Conservation (phyloP, 2,329 filamentous ascomycete species). For the Diaporthe humulicola region DNA sequence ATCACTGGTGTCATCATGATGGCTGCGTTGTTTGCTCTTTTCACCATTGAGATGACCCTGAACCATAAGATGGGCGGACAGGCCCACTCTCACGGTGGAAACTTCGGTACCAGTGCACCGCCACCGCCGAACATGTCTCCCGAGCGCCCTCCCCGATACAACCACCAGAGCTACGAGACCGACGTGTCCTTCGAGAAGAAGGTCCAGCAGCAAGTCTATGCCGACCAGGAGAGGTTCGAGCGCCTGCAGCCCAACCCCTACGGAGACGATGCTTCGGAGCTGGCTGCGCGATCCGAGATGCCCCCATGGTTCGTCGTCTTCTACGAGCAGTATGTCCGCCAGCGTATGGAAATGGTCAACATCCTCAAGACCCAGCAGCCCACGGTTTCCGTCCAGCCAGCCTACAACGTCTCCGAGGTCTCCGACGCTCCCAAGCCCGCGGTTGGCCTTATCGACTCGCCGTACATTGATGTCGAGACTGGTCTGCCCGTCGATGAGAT, state of each 20-base stretch:
- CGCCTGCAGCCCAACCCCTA: slow-evolving; percentile 42
- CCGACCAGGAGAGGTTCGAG: slow-evolving; percentile 37
- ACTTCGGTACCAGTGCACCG: slow-evolving; percentile 57
- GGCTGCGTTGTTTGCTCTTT: slow-evolving; percentile 71
- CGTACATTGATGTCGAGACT: slow-evolving; percentile 58
- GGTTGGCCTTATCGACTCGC: slow-evolving; percentile 50
- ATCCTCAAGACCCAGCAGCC: slow-evolving; percentile 60
- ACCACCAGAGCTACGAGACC: slow-evolving; percentile 50
- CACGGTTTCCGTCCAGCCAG: slow-evolving; percentile 40
- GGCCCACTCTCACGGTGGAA: slow-evolving; percentile 69
- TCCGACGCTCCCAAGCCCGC: slow-evolving; percentile 49
- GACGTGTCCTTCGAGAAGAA: slow-evolving; percentile 47
- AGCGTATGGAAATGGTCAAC: slow-evolving; percentile 69
- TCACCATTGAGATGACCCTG: slow-evolving; percentile 73
- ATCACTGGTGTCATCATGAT: slow-evolving; percentile 77
- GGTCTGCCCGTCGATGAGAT: slow-evolving; percentile 58
- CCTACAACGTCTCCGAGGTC: slow-evolving; percentile 39
- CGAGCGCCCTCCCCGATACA: slow-evolving; percentile 49
- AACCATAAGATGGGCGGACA: slow-evolving; percentile 67
- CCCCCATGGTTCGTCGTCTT: slow-evolving; percentile 74
- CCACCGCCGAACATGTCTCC: slow-evolving; percentile 40
- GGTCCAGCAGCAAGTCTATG: slow-evolving; percentile 37
- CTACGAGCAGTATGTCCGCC: slow-evolving; percentile 73
- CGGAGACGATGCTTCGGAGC: slow-evolving; percentile 45
- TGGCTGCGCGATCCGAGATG: slow-evolving; percentile 60